Conservation (phyloP, 2,329 filamentous ascomycete species). For the Colletotrichum sojae region DNA sequence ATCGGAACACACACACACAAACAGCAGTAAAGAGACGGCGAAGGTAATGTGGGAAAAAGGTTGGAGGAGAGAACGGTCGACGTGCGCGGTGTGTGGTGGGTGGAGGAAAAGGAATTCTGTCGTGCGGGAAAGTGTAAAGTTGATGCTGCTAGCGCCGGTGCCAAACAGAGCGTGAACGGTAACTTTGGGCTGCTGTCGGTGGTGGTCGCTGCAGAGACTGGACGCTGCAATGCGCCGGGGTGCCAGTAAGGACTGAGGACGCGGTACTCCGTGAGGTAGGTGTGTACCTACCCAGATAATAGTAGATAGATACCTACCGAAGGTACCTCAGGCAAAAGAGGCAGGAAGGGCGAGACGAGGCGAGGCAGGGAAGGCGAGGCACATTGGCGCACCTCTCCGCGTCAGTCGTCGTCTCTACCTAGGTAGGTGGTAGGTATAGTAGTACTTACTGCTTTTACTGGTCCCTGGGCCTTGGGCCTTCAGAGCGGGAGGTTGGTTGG, state of each 20-base stretch:
- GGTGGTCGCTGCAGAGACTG: conserved; percentile 6
- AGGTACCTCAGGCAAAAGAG: too few relatives aligned
- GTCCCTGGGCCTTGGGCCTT: too few relatives aligned
- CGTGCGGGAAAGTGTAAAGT: conserved; percentile 38
- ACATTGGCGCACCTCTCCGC: not conserved
- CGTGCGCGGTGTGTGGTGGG: conserved; percentile 16
- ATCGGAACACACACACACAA: not conserved
- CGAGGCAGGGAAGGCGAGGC: conserved; percentile 24
- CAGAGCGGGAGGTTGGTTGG: not conserved
- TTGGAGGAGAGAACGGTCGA: not conserved
- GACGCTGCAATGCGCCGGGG: conserved; percentile 11
- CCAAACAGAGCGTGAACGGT: conserved; percentile 24
- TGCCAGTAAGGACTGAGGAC: conserved; percentile 7
- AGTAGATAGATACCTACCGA: too few relatives aligned
- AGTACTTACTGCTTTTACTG: too few relatives aligned
- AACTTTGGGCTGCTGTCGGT: conserved; percentile 22
- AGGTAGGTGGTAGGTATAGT: too few relatives aligned
- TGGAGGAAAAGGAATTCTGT: conserved; percentile 28
- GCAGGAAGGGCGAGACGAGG: too few relatives aligned
- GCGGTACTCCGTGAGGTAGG: conserved; percentile 3
- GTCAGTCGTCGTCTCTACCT: too few relatives aligned
- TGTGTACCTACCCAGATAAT: too few relatives aligned
- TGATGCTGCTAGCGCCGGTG: conserved; percentile 28
- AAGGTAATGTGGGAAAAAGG: not conserved
- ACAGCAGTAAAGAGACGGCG: conserved; percentile 2